These are phyloP conservation scores for Boechera divaricarpa DNA, from an alignment of 345 rosid genomes.

Conservation along the genomic window DNA sequence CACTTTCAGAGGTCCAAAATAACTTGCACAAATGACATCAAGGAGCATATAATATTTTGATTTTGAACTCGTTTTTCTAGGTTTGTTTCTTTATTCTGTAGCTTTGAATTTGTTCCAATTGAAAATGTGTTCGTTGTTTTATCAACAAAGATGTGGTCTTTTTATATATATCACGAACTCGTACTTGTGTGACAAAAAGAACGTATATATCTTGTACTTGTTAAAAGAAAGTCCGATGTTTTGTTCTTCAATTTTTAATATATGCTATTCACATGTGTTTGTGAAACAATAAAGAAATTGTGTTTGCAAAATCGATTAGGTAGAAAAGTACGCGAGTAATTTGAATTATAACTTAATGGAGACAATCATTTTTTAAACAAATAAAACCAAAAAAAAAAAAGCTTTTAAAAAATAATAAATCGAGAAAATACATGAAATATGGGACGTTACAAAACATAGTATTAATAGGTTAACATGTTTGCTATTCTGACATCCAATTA, in stretches of 20 bases:
- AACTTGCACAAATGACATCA: conserved; percentile 20
- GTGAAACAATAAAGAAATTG: background rate
- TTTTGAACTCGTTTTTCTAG: conserved; percentile 22
- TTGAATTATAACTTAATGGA: background rate
- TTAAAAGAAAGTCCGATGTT: conserved; percentile 29
- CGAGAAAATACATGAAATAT: conserved; percentile 1
- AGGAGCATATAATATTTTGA: conserved; percentile 22
- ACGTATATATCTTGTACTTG: conserved; percentile 19
- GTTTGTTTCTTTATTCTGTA: conserved; percentile 18
- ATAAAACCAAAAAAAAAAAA: no score
- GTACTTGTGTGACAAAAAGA: conserved; percentile 33
- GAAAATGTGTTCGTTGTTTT: conserved; percentile 9
- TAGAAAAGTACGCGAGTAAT: no score
- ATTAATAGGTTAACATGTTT: conserved; percentile 2
- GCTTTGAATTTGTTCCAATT: conserved; percentile 8
- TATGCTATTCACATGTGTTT: conserved; percentile 5
- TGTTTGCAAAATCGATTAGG: background rate
- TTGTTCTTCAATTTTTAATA: background rate
- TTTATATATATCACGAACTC: background rate
- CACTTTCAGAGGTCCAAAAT: conserved; percentile 38
- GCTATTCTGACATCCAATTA: background rate
- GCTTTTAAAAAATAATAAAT: background rate
- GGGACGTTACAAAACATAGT: background rate
- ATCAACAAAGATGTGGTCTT: conserved; percentile 1
- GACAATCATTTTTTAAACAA: background rate